phyloP scores from a whole-genome alignment of 345 rosid genomes.

The Syzygium jambos region DNA sequence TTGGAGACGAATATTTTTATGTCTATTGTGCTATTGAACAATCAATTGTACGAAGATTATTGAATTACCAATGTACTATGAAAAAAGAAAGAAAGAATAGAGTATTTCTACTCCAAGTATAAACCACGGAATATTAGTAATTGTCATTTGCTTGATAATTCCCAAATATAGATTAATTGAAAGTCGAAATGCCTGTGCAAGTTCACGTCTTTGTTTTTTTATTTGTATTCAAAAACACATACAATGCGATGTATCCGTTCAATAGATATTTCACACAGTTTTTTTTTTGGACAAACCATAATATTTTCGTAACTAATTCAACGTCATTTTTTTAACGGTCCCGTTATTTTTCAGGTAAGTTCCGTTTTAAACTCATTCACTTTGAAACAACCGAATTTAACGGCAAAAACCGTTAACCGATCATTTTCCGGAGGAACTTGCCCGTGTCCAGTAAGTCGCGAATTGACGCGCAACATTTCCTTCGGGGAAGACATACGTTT shows the following conservation, averaged over 20 bases:
- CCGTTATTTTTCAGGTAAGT: accelerated
- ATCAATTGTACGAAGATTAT: not conserved
- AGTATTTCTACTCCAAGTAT: not conserved
- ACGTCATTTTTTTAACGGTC: not conserved
- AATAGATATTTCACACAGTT: not conserved
- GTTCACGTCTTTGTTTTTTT: accelerated
- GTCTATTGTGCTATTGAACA: not conserved
- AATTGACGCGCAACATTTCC: not conserved
- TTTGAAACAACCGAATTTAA: not conserved
- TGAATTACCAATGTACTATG: not conserved
- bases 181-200: not conserved
- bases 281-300: not conserved
- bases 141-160: not conserved
- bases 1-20: accelerated
- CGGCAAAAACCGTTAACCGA: accelerated
- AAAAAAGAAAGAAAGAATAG: not conserved
- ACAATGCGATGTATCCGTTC: not conserved
- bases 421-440: not conserved
- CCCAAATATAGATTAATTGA: not conserved
- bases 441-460: not conserved
- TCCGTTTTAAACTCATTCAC: not conserved
- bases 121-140: not conserved
- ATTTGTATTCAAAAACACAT: not conserved
- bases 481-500: not conserved
- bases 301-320: not conserved